These are phyloP conservation scores for Chlorencoelia australis DNA, from an alignment of 2,329 filamentous ascomycete species.

Conservation along the genomic window DNA sequence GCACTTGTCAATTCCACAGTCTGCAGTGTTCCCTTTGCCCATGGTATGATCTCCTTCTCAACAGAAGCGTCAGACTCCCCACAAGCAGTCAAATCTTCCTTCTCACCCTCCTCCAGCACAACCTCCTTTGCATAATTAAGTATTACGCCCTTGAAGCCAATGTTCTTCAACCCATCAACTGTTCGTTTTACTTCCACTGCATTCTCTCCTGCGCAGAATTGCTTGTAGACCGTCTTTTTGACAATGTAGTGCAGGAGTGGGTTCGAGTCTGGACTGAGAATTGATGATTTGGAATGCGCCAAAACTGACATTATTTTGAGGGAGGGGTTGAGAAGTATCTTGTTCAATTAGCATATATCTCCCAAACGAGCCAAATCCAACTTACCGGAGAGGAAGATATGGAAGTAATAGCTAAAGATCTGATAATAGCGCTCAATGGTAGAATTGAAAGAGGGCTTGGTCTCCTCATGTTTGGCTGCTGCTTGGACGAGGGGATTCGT, in stretches of 20 bases:
- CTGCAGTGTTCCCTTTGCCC: constrained; percentile 64
- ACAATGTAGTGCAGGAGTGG: constrained; percentile 58
- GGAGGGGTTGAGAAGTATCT: constrained; percentile 57
- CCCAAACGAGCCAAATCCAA: not conserved
- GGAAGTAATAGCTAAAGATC: constrained; percentile 58
- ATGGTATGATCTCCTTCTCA: constrained; percentile 54
- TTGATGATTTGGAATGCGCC: constrained; percentile 54
- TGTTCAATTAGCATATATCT: constrained; percentile 14
- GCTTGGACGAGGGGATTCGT: too few relatives aligned
- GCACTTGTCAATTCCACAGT: constrained; percentile 48
- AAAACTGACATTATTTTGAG: constrained; percentile 57
- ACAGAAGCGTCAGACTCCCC: constrained; percentile 40
- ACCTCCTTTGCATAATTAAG: constrained; percentile 78
- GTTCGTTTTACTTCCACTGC: constrained; percentile 56
- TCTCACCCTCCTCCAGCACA: constrained; percentile 51
- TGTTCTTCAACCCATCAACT: constrained; percentile 53
- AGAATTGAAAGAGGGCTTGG: constrained; percentile 50
- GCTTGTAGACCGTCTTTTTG: constrained; percentile 77
- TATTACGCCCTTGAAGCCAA: constrained; percentile 78
- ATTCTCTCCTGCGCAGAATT: constrained; percentile 82
- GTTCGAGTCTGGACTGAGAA: constrained; percentile 69
- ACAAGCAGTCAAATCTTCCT: constrained; percentile 33
- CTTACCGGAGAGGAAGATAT: constrained; percentile 55
- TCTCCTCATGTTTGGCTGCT: constrained; percentile 15
- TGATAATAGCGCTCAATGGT: constrained; percentile 54